A percentile compares a stretch with the other conserved stretches of the same genome.
phyloP scores from a whole-genome alignment of 108 stramenopile species.

The Schizochytrium sp. region DNA sequence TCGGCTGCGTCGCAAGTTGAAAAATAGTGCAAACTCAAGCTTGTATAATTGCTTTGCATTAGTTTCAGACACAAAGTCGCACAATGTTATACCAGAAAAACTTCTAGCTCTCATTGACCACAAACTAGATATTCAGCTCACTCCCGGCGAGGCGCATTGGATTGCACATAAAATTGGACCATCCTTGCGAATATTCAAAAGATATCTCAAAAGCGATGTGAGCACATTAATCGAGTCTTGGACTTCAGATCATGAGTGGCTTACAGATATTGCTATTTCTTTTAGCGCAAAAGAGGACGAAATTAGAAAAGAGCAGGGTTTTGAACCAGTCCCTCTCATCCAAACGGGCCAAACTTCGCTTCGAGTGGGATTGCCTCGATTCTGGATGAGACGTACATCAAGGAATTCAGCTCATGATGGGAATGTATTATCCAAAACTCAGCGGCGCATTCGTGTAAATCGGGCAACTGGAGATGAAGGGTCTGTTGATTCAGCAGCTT shows the following conservation, averaged over 20 bases:
- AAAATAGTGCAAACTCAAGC: slow-evolving; percentile 5
- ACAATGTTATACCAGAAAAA: background rate
- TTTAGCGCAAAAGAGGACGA: background rate
- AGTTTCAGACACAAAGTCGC: background rate
- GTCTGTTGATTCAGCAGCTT: too few relatives aligned
- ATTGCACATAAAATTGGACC: background rate
- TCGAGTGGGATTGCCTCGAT: background rate
- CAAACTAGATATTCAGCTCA: slow-evolving; percentile 29
- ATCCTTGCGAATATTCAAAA: background rate
- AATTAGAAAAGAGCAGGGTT: background rate
- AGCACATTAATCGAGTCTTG: background rate
- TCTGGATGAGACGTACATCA: background rate
- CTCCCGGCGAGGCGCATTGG: slow-evolving; percentile 17
- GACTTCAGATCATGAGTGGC: background rate
- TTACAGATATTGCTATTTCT: slow-evolving; percentile 5
- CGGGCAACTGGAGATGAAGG: too few relatives aligned
- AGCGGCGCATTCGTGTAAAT: too few relatives aligned
- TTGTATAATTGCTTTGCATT: slow-evolving; percentile 12
- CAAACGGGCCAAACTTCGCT: background rate
- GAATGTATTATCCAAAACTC: too few relatives aligned
- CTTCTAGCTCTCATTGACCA: background rate
- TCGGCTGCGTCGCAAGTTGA: slow-evolving; percentile 20
- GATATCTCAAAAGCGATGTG: background rate
- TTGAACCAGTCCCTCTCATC: background rate
- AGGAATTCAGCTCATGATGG: background rate